These are phyloP conservation scores for Talinum fruticosum DNA, from an alignment of 148 eudicot genomes.

Conservation along the genomic window DNA sequence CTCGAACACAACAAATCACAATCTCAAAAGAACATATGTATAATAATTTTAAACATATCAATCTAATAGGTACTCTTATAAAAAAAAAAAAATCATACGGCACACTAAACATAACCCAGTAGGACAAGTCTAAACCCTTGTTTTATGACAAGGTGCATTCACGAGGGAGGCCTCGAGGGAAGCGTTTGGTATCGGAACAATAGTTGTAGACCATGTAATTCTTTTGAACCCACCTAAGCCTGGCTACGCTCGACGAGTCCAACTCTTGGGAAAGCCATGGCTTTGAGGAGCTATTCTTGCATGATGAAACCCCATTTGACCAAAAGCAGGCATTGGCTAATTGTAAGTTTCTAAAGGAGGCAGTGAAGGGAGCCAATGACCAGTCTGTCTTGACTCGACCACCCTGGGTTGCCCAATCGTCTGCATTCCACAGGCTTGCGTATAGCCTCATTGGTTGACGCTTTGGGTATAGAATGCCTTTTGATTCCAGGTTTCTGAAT, in stretches of 20 bases:
- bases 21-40: too few species aligned
- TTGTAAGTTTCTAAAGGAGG: constrained; percentile 20
- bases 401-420: constrained; percentile 37
- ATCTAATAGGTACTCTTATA: too few species aligned
- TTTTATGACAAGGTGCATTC: constrained; percentile 11
- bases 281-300: constrained; percentile 3
- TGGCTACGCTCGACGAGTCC: constrained; percentile 10
- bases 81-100: not conserved
- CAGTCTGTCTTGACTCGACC: constrained; percentile 34
- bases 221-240: constrained; percentile 3
- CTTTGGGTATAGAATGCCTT: constrained; percentile 25
- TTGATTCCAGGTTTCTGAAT: constrained; percentile 28
- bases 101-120: not conserved
- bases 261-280: constrained; percentile 24
- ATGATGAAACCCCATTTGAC: constrained; percentile 22
- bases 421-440: constrained; percentile 32
- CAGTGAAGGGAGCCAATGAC: constrained; percentile 27
- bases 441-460: constrained; percentile 32
- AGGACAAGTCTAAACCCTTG: not conserved
- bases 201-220: constrained; percentile 25
- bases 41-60: too few species aligned
- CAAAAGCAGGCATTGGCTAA: constrained; percentile 24
- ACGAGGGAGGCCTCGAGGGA: constrained; percentile 18
- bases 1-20: too few species aligned
- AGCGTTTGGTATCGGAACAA: constrained; percentile 12